Evolutionary conservation across 2,329 filamentous ascomycete genomes (phyloP).

Genomic region (Hypoxylon sp.): DNA sequence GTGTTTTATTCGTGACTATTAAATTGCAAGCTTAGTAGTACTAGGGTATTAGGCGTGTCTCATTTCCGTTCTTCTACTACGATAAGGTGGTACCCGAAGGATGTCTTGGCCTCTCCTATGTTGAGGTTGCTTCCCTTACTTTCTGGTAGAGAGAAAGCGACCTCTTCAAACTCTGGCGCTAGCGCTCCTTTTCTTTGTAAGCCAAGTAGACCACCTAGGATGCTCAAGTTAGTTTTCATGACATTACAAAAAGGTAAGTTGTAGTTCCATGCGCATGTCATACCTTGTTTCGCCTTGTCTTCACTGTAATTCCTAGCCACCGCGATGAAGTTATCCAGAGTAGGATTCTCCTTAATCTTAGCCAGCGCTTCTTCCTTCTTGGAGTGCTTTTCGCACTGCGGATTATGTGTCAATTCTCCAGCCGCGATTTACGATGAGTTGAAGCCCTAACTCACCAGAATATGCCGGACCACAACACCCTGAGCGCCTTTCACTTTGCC

Average conservation of each 20-base stretch:
- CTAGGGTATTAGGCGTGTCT: slow-evolving; percentile 28
- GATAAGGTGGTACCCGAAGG: slow-evolving; percentile 83
- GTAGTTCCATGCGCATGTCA: slow-evolving; percentile 26
- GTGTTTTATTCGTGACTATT: slow-evolving; percentile 39
- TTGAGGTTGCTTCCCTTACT: slow-evolving; percentile 75
- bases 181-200: slow-evolving; percentile 80
- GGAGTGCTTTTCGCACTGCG: slow-evolving; percentile 79
- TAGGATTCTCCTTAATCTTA: slow-evolving; percentile 68
- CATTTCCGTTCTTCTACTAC: slow-evolving; percentile 77
- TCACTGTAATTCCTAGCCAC: slow-evolving; percentile 81
- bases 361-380: slow-evolving; percentile 83
- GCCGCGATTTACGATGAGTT: neutral
- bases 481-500: slow-evolving; percentile 45
- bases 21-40: slow-evolving; percentile 2
- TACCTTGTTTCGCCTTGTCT: slow-evolving; percentile 80
- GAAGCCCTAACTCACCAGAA: slow-evolving; percentile 41
- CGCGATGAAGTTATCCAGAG: slow-evolving; percentile 79
- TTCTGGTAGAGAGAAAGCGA: slow-evolving; percentile 73
- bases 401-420: slow-evolving; percentile 4
- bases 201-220: slow-evolving; percentile 76
- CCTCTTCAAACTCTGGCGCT: slow-evolving; percentile 78
- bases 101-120: slow-evolving; percentile 77
- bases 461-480: slow-evolving; percentile 41
- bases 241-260: neutral
- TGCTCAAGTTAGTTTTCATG: slow-evolving; percentile 10